A percentile compares a stretch with the other conserved stretches of the same genome.
phyloP scores from a whole-genome alignment of 768 basidiomycete genomes.

The Termitomyces titanicus region DNA sequence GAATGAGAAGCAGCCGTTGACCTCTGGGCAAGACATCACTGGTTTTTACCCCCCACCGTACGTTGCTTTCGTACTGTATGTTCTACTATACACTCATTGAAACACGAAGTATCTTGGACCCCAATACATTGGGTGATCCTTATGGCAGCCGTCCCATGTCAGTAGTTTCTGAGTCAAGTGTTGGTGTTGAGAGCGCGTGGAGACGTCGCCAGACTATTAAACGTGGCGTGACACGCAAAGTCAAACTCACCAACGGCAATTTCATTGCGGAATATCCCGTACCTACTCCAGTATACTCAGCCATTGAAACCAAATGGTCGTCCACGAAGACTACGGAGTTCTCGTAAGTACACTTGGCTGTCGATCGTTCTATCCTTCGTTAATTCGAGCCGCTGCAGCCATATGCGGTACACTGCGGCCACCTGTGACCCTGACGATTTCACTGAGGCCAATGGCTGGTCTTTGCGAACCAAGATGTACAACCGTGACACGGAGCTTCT shows the following conservation, averaged over 20 bases:
- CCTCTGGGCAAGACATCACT: constrained; percentile 47
- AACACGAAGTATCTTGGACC: constrained; percentile 43
- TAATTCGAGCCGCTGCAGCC: constrained; percentile 34
- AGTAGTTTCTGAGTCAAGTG: constrained; percentile 48
- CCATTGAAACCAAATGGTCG: constrained; percentile 79
- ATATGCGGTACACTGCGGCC: constrained; percentile 94
- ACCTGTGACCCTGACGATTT: constrained; percentile 93
- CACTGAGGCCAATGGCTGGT: constrained; percentile 73
- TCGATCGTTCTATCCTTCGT: neutral
- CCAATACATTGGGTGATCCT: constrained; percentile 63
- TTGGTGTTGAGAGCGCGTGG: constrained; percentile 59
- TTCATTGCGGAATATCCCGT: constrained; percentile 90
- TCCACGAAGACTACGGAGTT: constrained; percentile 80
- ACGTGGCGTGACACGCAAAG: constrained; percentile 87
- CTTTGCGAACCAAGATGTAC: constrained; percentile 80
- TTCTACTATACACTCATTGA: constrained; percentile 5
- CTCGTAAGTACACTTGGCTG: constrained; percentile 51
- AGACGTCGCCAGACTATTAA: constrained; percentile 86
- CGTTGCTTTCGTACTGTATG: constrained; percentile 23
- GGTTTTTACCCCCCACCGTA: constrained; percentile 78
- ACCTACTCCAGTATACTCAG: constrained; percentile 78
- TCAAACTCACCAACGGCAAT: constrained; percentile 91
- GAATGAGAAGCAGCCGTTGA: constrained; percentile 75
- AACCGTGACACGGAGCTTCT: constrained; percentile 89
- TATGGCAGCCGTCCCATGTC: constrained; percentile 51